Percentiles rank a stretch among this genome's conserved stretches.
Conservation (phyloP, 805 yeast genomes). For the Starmera caribaea region DNA sequence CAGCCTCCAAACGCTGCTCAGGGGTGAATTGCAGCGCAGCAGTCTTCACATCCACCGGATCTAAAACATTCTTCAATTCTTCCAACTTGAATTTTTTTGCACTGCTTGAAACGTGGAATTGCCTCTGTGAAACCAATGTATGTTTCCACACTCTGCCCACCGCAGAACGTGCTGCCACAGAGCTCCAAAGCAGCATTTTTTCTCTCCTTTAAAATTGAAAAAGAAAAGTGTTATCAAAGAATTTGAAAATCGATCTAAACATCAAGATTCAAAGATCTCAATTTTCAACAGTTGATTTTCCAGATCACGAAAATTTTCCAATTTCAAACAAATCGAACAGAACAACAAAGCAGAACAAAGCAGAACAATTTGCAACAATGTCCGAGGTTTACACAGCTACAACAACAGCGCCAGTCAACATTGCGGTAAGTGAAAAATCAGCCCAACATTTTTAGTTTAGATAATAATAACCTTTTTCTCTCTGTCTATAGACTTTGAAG, state of each 20-base stretch:
- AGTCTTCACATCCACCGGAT: neutral
- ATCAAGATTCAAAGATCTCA: too few species aligned
- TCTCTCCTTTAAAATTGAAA: too few species aligned
- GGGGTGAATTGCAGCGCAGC: neutral
- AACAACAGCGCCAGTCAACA: conserved; percentile 94
- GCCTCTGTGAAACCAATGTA: too few species aligned
- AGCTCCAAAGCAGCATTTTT: too few species aligned
- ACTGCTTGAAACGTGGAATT: too few species aligned
- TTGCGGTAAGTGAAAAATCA: conserved; percentile 56
- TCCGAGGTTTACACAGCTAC: conserved; percentile 52
- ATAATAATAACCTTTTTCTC: conserved; percentile 3
- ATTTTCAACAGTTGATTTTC: too few species aligned
- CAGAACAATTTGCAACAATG: too few species aligned
- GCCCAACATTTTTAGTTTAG: neutral
- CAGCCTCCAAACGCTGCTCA: neutral
- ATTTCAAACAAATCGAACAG: neutral
- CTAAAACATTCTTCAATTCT: neutral
- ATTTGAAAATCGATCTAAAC: too few species aligned
- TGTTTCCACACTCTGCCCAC: too few species aligned
- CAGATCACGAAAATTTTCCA: too few species aligned
- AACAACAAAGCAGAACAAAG: neutral
- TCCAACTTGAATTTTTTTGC: neutral
- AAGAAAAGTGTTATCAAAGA: too few species aligned
- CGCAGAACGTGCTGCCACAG: too few species aligned
- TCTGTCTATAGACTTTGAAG: conserved; percentile 67